Evolutionary conservation across 2,329 filamentous ascomycete genomes (phyloP).

Genomic region (Monilinia fructicola): DNA sequence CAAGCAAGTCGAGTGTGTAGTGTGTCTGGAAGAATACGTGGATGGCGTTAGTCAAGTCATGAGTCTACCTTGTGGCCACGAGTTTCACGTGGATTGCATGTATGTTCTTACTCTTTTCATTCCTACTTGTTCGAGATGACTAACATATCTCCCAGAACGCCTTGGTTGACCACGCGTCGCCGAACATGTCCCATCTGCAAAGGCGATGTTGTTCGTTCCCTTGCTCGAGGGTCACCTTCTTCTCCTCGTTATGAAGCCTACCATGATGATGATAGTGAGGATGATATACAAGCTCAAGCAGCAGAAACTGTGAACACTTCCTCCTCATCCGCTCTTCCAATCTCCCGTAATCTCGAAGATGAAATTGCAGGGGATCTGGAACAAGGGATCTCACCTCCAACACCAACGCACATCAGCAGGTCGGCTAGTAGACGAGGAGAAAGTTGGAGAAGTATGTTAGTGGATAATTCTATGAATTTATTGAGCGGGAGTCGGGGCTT

Average conservation of each 20-base stretch:
- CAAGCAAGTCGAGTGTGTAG: constrained; percentile 82
- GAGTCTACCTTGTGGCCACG: constrained; percentile 95
- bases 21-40: constrained; percentile 94
- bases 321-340: constrained; percentile 45
- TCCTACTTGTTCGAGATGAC: constrained; percentile 18
- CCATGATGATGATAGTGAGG: constrained; percentile 46
- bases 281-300: constrained; percentile 47
- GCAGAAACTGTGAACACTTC: constrained; percentile 48
- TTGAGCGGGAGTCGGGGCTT: constrained; percentile 34
- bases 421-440: constrained; percentile 6
- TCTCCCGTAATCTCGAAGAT: constrained; percentile 26
- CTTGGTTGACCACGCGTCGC: constrained; percentile 91
- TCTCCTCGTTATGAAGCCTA: constrained; percentile 40
- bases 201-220: constrained; percentile 80
- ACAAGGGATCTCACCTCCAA: constrained; percentile 31
- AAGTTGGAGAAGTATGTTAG: constrained; percentile 20
- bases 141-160: constrained; percentile 61
- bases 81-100: constrained; percentile 99
- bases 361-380: constrained; percentile 33
- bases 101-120: constrained; percentile 54
- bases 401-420: constrained; percentile 21
- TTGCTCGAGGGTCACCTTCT: constrained; percentile 49
- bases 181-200: constrained; percentile 99
- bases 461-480: constrained; percentile 31
- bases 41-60: constrained; percentile 94